A percentile compares a stretch with the other conserved stretches of the same genome.
phyloP scores from a whole-genome alignment of 1,284 basidiomycete species.

The Apiotrichum laibachii region DNA sequence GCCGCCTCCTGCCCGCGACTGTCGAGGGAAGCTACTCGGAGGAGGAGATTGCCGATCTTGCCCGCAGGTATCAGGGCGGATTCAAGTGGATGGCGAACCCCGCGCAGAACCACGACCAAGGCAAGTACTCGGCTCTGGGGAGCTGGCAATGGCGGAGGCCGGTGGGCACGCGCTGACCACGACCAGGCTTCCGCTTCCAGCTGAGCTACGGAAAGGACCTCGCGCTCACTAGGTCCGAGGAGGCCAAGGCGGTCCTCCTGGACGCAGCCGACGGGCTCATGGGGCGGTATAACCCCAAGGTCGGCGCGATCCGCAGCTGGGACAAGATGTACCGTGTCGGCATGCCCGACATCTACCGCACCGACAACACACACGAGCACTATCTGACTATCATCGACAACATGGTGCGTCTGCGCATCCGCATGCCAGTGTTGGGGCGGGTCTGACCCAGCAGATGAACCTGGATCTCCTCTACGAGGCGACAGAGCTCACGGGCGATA shows the following conservation, averaged over 20 bases:
- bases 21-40: conserved; percentile 24
- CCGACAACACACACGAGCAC: conserved; percentile 38
- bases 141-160: no score
- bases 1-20: conserved; percentile 21
- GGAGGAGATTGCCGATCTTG: conserved; percentile 30
- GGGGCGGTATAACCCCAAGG: conserved; percentile 35
- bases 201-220: conserved; percentile 40
- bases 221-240: conserved; percentile 28
- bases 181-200: conserved; percentile 35
- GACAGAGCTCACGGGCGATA: conserved; percentile 32
- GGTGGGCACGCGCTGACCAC: no score
- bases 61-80: conserved; percentile 33
- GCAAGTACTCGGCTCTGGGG: no score
- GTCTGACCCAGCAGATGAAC: conserved; percentile 37
- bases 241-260: conserved; percentile 33
- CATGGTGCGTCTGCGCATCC: conserved; percentile 27
- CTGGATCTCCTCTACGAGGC: conserved; percentile 40
- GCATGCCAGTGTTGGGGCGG: neutral
- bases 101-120: conserved; percentile 42
- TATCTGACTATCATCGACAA: conserved; percentile 47
- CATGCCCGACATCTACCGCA: conserved; percentile 24
- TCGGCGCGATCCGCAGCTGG: conserved; percentile 41
- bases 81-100: conserved; percentile 29
- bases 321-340: conserved; percentile 28
- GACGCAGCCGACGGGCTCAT: conserved; percentile 39